Evolutionary conservation across 2,329 filamentous ascomycete species (phyloP).

Genomic region (Dryadomyces sulphureus): DNA sequence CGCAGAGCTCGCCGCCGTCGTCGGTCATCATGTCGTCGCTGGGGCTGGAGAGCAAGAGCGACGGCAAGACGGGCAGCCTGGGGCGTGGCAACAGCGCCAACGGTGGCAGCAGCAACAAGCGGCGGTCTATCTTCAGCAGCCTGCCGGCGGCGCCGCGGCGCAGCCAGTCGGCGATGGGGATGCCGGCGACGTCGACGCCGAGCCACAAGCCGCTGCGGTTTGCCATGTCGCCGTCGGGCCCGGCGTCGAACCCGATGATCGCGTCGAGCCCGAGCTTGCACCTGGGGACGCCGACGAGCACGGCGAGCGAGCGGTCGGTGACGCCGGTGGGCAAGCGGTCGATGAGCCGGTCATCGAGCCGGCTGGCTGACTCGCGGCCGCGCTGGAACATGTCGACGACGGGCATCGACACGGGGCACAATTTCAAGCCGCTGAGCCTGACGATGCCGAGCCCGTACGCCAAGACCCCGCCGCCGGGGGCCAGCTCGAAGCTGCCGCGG

Average conservation of each 20-base stretch:
- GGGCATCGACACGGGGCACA: slow-evolving; percentile 51
- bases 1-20: slow-evolving; percentile 50
- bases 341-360: slow-evolving; percentile 4
- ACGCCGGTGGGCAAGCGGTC: slow-evolving; percentile 24
- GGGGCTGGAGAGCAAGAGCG: slow-evolving; percentile 26
- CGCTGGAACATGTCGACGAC: slow-evolving; percentile 59
- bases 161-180: slow-evolving; percentile 23
- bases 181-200: slow-evolving; percentile 23
- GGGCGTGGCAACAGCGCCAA: background rate
- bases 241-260: background rate
- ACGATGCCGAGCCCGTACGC: slow-evolving; percentile 45
- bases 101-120: slow-evolving; percentile 14
- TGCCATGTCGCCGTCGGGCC: slow-evolving; percentile 1
- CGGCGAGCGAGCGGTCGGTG: slow-evolving; percentile 25
- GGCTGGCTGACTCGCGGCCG: slow-evolving; percentile 41
- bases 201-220: slow-evolving; percentile 24
- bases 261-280: background rate
- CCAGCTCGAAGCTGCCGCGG: slow-evolving; percentile 26
- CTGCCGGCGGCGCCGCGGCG: slow-evolving; percentile 31
- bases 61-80: too few relatives aligned
- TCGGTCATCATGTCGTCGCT: slow-evolving; percentile 45
- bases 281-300: background rate
- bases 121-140: slow-evolving; percentile 32
- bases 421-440: slow-evolving; percentile 47
- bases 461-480: slow-evolving; percentile 26